Percentiles rank a stretch among this genome's conserved stretches.
These are phyloP conservation scores for Tephrocybe sp. DNA, from an alignment of 768 basidiomycete species.

Conservation along the genomic window DNA sequence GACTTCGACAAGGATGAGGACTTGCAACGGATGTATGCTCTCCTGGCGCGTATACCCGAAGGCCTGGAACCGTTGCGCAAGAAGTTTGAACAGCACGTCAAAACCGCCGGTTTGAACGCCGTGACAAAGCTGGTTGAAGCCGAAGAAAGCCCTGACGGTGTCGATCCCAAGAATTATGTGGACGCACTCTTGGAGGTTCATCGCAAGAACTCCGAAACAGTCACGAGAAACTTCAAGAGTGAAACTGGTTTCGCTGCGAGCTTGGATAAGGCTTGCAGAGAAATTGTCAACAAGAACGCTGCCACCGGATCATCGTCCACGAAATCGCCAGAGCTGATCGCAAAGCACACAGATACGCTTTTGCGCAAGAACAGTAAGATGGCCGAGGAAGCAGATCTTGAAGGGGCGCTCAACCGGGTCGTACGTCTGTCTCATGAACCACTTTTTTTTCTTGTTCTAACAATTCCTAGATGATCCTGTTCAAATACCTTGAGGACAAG, in stretches of 20 bases:
- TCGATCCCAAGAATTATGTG: constrained; percentile 95
- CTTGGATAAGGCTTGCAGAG: constrained; percentile 95
- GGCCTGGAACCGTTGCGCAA: constrained; percentile 92
- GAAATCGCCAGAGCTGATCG: constrained; percentile 92
- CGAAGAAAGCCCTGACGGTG: constrained; percentile 59
- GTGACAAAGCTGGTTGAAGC: constrained; percentile 79
- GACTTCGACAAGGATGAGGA: constrained; percentile 98
- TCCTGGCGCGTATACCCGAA: constrained; percentile 90
- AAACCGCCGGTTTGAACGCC: constrained; percentile 82
- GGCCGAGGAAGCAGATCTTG: constrained; percentile 91
- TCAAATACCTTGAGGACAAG: constrained; percentile 99
- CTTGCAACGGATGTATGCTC: constrained; percentile 93
- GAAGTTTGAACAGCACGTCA: constrained; percentile 95
- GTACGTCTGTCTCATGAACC: constrained; percentile 49
- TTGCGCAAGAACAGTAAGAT: constrained; percentile 97
- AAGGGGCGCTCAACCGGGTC: constrained; percentile 89
- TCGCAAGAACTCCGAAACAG: constrained; percentile 91
- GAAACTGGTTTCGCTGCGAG: constrained; percentile 96
- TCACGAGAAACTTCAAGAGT: constrained; percentile 88
- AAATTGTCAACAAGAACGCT: constrained; percentile 94
- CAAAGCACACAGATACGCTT: constrained; percentile 91
- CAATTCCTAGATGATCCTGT: constrained; percentile 84
- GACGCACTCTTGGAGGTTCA: constrained; percentile 93
- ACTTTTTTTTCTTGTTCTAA: constrained; percentile 18
- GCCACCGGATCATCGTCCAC: constrained; percentile 87